Evolutionary conservation across 805 yeast species (phyloP).

Genomic region (Starmerella kuoi): DNA sequence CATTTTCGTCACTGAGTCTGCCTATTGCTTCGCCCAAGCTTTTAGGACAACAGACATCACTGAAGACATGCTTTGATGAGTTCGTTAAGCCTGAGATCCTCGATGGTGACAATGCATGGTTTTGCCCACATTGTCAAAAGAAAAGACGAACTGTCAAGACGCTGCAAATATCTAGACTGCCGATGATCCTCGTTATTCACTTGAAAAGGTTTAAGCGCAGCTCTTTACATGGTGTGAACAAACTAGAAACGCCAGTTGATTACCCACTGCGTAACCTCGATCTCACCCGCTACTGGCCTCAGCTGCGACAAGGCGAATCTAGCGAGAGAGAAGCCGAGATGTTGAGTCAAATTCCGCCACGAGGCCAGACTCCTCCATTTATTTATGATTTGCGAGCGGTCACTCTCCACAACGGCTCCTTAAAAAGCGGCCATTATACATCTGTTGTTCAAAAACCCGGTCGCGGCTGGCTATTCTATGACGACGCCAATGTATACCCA

Average conservation of each 20-base stretch:
- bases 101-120: slow-evolving; percentile 73
- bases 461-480: slow-evolving; percentile 68
- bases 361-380: slow-evolving; percentile 76
- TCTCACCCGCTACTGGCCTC: slow-evolving; percentile 63
- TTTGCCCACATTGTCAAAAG: slow-evolving; percentile 60
- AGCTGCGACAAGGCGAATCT: slow-evolving; percentile 12
- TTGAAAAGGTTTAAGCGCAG: slow-evolving; percentile 60
- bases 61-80: slow-evolving; percentile 61
- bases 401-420: slow-evolving; percentile 70
- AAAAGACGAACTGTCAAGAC: slow-evolving; percentile 55
- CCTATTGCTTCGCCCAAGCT: slow-evolving; percentile 39
- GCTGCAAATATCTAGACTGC: slow-evolving; percentile 63
- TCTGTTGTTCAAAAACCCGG: slow-evolving; percentile 57
- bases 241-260: slow-evolving; percentile 50
- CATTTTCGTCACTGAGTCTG: slow-evolving; percentile 65
- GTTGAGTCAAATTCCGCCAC: slow-evolving; percentile 40
- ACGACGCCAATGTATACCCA: slow-evolving; percentile 57
- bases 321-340: slow-evolving; percentile 33
- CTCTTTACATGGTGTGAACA: slow-evolving; percentile 30
- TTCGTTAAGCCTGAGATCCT: slow-evolving; percentile 65
- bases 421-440: slow-evolving; percentile 83
- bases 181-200: slow-evolving; percentile 68
- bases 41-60: slow-evolving; percentile 26
- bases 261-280: slow-evolving; percentile 56
- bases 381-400: slow-evolving; percentile 66